Evolutionary conservation across 495 filamentous ascomycete genomes (phyloP).

Genomic region (Astrocystis sublimbata): DNA sequence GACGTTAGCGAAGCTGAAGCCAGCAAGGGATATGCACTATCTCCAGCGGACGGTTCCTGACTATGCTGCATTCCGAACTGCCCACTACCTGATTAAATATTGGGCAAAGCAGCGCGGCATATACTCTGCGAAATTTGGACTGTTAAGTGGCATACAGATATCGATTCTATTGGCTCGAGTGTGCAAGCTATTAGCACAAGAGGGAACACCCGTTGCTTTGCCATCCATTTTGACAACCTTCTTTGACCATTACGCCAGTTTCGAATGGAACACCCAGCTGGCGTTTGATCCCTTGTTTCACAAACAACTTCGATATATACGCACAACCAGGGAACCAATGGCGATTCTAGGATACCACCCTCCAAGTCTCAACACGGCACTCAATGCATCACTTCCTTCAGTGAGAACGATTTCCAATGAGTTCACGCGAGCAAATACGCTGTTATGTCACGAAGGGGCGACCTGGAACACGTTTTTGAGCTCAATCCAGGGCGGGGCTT

Average conservation of each 20-base stretch:
- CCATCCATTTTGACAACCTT: constrained; percentile 52
- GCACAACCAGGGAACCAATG: constrained; percentile 55
- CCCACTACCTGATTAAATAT: constrained; percentile 52
- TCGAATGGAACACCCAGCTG: constrained; percentile 51
- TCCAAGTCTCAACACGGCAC: constrained; percentile 55
- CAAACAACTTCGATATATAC: constrained; percentile 43
- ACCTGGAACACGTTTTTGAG: constrained; percentile 48
- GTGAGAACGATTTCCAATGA: constrained; percentile 50
- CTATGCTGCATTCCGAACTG: constrained; percentile 49
- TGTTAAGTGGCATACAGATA: constrained; percentile 59
- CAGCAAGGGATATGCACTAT: constrained; percentile 55
- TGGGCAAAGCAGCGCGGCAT: constrained; percentile 59
- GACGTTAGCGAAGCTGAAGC: constrained; percentile 56
- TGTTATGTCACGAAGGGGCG: constrained; percentile 31
- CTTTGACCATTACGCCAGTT: constrained; percentile 58
- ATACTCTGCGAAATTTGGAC: constrained; percentile 59
- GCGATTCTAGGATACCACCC: constrained; percentile 56
- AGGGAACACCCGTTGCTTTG: constrained; percentile 29
- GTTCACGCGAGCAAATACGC: constrained; percentile 42
- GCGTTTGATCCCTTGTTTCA: constrained; percentile 57
- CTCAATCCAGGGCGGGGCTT: constrained; percentile 21
- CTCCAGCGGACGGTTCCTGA: constrained; percentile 55
- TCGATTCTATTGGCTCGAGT: constrained; percentile 55
- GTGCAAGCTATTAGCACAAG: constrained; percentile 46
- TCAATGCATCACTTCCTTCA: constrained; percentile 48